A percentile compares a stretch with the other conserved stretches of the same genome.
These are phyloP conservation scores for Krasilnikovozyma curviuscula DNA, from an alignment of 768 basidiomycete species.

Conservation along the genomic window DNA sequence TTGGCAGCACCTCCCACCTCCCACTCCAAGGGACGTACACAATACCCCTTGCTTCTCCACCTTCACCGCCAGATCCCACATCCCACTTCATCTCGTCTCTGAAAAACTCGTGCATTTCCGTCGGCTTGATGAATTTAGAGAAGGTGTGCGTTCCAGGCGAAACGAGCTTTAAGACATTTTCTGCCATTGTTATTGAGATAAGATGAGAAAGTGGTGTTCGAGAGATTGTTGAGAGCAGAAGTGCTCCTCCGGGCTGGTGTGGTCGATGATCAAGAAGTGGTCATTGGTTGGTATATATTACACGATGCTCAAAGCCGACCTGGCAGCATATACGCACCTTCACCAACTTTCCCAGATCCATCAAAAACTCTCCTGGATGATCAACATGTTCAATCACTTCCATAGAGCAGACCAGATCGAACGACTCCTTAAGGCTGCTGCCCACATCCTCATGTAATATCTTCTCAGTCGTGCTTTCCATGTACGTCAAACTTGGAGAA, in stretches of 20 bases:
- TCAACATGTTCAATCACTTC: slow-evolving; percentile 97
- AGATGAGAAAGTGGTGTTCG: slow-evolving; percentile 58
- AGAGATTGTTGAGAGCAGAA: slow-evolving; percentile 87
- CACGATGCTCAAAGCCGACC: background rate
- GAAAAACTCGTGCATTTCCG: slow-evolving; percentile 71
- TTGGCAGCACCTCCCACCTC: slow-evolving; percentile 23
- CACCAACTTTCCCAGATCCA: slow-evolving; percentile 59
- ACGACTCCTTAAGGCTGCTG: slow-evolving; percentile 39
- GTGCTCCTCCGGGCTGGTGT: slow-evolving; percentile 76
- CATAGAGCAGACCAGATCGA: slow-evolving; percentile 90
- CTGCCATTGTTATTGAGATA: slow-evolving; percentile 57
- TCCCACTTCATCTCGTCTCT: slow-evolving; percentile 32
- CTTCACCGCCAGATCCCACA: slow-evolving; percentile 15
- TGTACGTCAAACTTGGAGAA: slow-evolving; percentile 39
- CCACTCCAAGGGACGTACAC: slow-evolving; percentile 25
- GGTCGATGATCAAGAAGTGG: too few species aligned
- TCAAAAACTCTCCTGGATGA: slow-evolving; percentile 65
- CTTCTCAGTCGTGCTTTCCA: slow-evolving; percentile 53
- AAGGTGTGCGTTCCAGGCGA: slow-evolving; percentile 76
- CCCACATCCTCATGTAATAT: slow-evolving; percentile 37
- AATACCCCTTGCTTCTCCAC: slow-evolving; percentile 24
- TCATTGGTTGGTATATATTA: background rate
- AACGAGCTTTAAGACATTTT: slow-evolving; percentile 61
- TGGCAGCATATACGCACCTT: slow-evolving; percentile 39
- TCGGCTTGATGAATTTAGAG: slow-evolving; percentile 70